These are phyloP conservation scores for Lagenidium giganteum DNA, from an alignment of 352 stramenopile genomes.

Conservation along the genomic window DNA sequence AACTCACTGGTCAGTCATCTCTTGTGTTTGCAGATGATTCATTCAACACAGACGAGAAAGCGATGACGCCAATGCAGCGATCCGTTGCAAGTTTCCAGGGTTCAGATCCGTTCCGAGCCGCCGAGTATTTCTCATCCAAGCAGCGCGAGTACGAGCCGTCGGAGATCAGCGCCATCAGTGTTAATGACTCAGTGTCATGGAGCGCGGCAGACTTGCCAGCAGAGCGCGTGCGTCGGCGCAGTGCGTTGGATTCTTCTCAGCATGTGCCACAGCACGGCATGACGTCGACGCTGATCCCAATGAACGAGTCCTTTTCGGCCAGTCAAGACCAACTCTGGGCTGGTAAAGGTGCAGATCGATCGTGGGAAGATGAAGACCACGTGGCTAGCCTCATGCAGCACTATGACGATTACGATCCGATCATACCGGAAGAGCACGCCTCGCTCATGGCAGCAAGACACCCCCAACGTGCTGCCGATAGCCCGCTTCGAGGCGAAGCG, in stretches of 20 bases:
- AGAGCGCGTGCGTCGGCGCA: too few species aligned
- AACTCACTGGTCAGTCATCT: too few species aligned
- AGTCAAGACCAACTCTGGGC: conserved; percentile 1
- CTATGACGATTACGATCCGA: not conserved
- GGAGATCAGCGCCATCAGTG: conserved; percentile 68
- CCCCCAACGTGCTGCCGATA: not conserved
- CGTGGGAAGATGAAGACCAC: conserved; percentile 1
- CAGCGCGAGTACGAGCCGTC: conserved; percentile 22
- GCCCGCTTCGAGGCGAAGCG: conserved; percentile 6
- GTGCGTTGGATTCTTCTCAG: too few species aligned
- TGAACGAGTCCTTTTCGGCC: too few species aligned
- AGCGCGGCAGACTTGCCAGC: conserved; percentile 10
- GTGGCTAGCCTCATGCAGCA: not conserved
- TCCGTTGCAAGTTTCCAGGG: too few species aligned
- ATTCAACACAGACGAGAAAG: too few species aligned
- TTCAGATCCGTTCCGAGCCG: too few species aligned
- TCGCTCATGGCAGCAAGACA: not conserved
- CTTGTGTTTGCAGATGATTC: too few species aligned
- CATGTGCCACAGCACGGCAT: conserved; percentile 12
- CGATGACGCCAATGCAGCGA: too few species aligned
- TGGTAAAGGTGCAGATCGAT: not conserved
- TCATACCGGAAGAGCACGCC: not conserved
- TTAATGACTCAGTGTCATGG: conserved; percentile 80
- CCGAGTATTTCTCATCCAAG: too few species aligned
- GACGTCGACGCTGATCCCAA: too few species aligned